Conservation (phyloP, 2,329 filamentous ascomycete species). For the Aspergillus puulaauensis region DNA sequence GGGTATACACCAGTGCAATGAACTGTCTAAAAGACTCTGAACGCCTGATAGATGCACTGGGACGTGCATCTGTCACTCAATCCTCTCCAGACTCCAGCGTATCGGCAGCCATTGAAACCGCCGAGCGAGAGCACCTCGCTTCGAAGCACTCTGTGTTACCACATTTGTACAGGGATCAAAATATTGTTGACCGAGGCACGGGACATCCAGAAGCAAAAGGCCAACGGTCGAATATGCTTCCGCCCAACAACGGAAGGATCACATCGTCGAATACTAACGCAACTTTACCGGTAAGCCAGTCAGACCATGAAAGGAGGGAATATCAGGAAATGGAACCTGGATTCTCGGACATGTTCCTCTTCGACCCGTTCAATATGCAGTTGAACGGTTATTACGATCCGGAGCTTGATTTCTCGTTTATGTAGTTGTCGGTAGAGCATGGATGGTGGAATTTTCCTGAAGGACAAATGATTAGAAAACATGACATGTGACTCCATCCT, state of each 20-base stretch:
- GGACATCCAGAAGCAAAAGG: not conserved
- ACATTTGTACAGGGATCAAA: not conserved
- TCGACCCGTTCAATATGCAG: constrained; percentile 3
- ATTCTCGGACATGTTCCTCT: not conserved
- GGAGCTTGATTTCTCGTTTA: not conserved
- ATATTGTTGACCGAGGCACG: not conserved
- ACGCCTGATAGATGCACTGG: not conserved
- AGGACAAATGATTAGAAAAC: no score
- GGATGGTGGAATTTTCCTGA: no score
- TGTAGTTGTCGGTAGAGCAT: not conserved
- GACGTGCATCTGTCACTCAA: not conserved
- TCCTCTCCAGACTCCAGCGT: not conserved
- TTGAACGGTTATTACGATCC: constrained; percentile 4
- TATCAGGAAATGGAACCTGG: not conserved
- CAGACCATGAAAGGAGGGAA: not conserved
- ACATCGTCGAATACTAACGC: not conserved
- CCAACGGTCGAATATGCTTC: not conserved
- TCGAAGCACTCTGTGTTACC: not conserved
- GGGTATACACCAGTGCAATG: not conserved
- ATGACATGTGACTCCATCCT: no score
- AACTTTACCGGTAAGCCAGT: not conserved
- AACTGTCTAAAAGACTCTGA: not conserved
- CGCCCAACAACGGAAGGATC: not conserved
- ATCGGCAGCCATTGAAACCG: not conserved
- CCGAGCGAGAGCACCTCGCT: not conserved